Conservation (phyloP, 139 green algal species). For the Chlamydomonas sp. region DNA sequence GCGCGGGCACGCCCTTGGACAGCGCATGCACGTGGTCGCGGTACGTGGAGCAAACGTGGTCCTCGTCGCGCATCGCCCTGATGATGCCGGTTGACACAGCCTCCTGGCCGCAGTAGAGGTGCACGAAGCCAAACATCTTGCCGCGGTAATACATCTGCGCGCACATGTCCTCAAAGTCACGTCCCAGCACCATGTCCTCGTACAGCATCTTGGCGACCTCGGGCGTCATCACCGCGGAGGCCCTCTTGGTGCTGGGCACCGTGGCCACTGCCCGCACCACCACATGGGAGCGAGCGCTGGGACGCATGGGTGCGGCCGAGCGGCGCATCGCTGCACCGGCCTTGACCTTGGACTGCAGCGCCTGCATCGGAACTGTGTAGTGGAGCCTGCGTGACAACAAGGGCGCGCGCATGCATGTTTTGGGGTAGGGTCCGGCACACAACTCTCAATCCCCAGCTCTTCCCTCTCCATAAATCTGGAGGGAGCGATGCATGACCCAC, state of each 20-base stretch:
- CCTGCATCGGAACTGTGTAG: too few species aligned
- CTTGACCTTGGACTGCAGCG: too few species aligned
- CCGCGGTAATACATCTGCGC: slow-evolving; percentile 98
- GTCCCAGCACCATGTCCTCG: slow-evolving; percentile 86
- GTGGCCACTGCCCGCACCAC: slow-evolving; percentile 20
- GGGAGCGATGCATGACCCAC: too few species aligned
- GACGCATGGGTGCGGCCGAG: slow-evolving; percentile 1
- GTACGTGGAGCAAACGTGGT: slow-evolving; percentile 96
- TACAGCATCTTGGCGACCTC: slow-evolving; percentile 77
- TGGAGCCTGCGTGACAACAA: too few species aligned
- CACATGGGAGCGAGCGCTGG: not conserved
- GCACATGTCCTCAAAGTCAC: slow-evolving; percentile 98
- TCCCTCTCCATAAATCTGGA: too few species aligned
- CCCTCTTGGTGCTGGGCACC: slow-evolving; percentile 6
- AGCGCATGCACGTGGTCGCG: slow-evolving; percentile 97
- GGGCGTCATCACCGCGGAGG: slow-evolving; percentile 36
- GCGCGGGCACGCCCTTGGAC: slow-evolving; percentile 50
- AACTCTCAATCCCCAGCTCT: too few species aligned
- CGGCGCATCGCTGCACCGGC: too few species aligned
- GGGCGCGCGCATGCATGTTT: too few species aligned
- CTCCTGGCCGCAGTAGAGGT: slow-evolving; percentile 94
- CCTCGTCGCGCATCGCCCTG: slow-evolving; percentile 57
- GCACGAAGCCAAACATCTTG: slow-evolving; percentile 96
- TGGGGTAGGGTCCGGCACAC: too few species aligned
- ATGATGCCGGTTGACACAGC: slow-evolving; percentile 78